These are phyloP conservation scores for Pythium rhizo-oryzae DNA, from an alignment of 352 stramenopile species.

Conservation along the genomic window DNA sequence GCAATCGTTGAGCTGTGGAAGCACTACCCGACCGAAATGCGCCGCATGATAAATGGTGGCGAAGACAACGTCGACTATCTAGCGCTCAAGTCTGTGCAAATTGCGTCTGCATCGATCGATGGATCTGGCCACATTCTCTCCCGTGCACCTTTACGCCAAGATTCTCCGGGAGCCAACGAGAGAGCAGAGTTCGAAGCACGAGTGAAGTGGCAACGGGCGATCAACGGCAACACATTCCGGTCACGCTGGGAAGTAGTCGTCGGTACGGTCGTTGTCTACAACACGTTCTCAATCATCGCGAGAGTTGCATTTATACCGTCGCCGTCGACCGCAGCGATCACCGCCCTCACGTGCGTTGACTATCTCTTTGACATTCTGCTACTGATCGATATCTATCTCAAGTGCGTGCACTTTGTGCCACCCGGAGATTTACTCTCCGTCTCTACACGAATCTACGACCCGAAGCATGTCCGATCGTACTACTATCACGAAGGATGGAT, in stretches of 20 bases:
- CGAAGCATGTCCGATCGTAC: constrained; percentile 27
- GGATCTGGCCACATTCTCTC: constrained; percentile 7
- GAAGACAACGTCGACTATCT: neutral
- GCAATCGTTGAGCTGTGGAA: constrained; percentile 19
- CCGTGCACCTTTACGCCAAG: constrained; percentile 21
- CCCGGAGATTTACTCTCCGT: constrained; percentile 23
- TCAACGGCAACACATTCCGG: constrained; percentile 34
- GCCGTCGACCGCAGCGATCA: constrained; percentile 27
- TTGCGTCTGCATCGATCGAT: constrained; percentile 1
- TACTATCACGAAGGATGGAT: constrained; percentile 37
- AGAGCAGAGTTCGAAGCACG: constrained; percentile 12
- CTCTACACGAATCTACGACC: constrained; percentile 15
- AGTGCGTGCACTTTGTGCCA: constrained; percentile 32
- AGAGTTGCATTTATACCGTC: constrained; percentile 28
- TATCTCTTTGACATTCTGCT: constrained; percentile 32
- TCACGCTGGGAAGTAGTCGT: constrained; percentile 36
- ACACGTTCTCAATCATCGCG: constrained; percentile 38
- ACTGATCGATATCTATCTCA: constrained; percentile 42
- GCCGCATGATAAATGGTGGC: constrained; percentile 11
- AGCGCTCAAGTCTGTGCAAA: constrained; percentile 1
- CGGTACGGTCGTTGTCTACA: constrained; percentile 36
- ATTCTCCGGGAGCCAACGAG: neutral
- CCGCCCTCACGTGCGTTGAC: constrained; percentile 31
- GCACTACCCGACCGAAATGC: constrained; percentile 26
- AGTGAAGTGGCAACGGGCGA: constrained; percentile 34